Conservation (phyloP, 352 stramenopile genomes). For the Phytophthora kernoviae region DNA sequence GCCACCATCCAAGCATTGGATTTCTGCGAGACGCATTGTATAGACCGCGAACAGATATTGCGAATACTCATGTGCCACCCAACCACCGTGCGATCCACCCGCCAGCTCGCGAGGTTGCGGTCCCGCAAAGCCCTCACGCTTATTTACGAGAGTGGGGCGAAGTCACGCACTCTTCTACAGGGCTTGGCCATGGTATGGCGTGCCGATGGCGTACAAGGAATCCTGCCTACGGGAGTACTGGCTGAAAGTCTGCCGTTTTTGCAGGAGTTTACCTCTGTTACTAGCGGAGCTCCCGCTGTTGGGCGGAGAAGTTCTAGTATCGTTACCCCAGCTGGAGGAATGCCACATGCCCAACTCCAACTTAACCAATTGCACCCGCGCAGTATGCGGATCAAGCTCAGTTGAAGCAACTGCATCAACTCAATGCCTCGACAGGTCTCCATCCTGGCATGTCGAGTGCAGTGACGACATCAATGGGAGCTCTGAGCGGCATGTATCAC, state of each 20-base stretch:
- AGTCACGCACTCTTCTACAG: constrained; percentile 66
- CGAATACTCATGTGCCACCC: constrained; percentile 53
- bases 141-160: constrained; percentile 58
- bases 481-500: background rate
- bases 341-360: constrained; percentile 7
- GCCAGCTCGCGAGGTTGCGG: constrained; percentile 50
- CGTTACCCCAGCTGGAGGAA: background rate
- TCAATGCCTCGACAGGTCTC: background rate
- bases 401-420: constrained; percentile 13
- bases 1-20: constrained; percentile 81
- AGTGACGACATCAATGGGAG: background rate
- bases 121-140: constrained; percentile 64
- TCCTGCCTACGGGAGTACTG: constrained; percentile 42
- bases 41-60: constrained; percentile 57
- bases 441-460: background rate
- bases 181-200: constrained; percentile 68
- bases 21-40: constrained; percentile 80
- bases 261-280: constrained; percentile 38
- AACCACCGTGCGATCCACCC: constrained; percentile 64
- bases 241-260: constrained; percentile 46
- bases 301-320: constrained; percentile 2
- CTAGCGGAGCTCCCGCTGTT: background rate
- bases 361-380: constrained; percentile 7
- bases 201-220: constrained; percentile 48
- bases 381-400: constrained; percentile 10